These are phyloP conservation scores for Talaromyces sp. DNA, from an alignment of 2,329 filamentous ascomycete species.

Conservation along the genomic window DNA sequence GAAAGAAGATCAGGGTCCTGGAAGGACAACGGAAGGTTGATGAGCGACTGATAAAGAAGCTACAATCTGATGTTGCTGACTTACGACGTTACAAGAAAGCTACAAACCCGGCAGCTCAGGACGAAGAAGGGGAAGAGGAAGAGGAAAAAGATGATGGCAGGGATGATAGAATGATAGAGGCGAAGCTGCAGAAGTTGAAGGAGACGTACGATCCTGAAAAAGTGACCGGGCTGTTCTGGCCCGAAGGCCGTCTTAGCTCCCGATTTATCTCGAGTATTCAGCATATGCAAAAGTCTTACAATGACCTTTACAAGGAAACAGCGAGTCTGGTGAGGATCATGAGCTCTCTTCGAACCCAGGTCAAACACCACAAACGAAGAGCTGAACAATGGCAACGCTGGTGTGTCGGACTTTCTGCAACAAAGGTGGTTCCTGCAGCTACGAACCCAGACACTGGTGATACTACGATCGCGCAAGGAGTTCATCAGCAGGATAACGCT, in stretches of 20 bases:
- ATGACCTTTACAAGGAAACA: conserved; percentile 28
- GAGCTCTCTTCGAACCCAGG: conserved; percentile 25
- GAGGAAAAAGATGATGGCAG: conserved; percentile 4
- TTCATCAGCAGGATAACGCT: neutral
- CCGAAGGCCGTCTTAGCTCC: neutral
- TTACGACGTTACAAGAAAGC: neutral
- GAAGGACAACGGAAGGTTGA: neutral
- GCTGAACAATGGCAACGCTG: conserved; percentile 26
- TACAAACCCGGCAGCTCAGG: neutral
- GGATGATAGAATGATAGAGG: conserved; percentile 7
- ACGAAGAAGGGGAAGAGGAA: neutral
- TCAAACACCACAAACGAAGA: conserved; percentile 33
- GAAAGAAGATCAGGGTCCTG: neutral
- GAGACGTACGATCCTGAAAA: conserved; percentile 26
- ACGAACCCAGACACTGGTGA: neutral
- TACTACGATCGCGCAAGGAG: neutral
- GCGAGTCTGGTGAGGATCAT: conserved; percentile 25
- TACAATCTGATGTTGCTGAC: neutral
- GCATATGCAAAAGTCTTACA: conserved; percentile 23
- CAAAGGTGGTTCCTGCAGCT: neutral
- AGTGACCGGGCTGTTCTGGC: conserved; percentile 7
- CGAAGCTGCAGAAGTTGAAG: conserved; percentile 19
- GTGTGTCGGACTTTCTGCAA: neutral
- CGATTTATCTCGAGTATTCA: neutral
- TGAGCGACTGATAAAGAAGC: neutral